Conservation (phyloP, 2,329 filamentous ascomycete species). For the Lecanicillium sp. region DNA sequence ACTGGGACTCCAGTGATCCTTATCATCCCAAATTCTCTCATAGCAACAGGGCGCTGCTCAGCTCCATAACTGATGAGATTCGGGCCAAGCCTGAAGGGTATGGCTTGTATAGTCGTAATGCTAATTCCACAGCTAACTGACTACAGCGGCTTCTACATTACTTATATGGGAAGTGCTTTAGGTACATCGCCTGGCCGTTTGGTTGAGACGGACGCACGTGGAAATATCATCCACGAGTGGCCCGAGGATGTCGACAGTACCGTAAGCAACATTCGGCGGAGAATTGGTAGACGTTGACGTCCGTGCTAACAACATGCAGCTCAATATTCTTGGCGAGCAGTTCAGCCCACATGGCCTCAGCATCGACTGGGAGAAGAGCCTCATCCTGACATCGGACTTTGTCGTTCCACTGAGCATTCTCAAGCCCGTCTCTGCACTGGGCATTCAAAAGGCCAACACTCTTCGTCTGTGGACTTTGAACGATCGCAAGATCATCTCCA, state of each 20-base stretch:
- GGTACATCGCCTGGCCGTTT: slow-evolving; percentile 54
- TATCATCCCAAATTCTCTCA: slow-evolving; percentile 54
- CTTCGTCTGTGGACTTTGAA: slow-evolving; percentile 54
- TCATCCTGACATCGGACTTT: slow-evolving; percentile 58
- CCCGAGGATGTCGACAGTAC: slow-evolving; percentile 49
- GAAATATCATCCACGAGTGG: slow-evolving; percentile 57
- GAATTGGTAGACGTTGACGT: neutral
- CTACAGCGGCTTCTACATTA: slow-evolving; percentile 50
- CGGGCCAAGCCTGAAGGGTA: slow-evolving; percentile 55
- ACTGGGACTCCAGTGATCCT: slow-evolving; percentile 54
- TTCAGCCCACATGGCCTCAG: slow-evolving; percentile 56
- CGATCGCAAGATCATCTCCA: slow-evolving; percentile 49
- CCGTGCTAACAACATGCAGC: slow-evolving; percentile 12
- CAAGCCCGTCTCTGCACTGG: slow-evolving; percentile 44
- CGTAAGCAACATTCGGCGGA: slow-evolving; percentile 2
- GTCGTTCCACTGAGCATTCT: slow-evolving; percentile 56
- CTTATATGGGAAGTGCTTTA: slow-evolving; percentile 54
- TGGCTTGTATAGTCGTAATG: neutral
- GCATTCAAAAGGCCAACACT: slow-evolving; percentile 49
- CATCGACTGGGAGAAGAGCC: slow-evolving; percentile 50
- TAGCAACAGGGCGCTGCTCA: slow-evolving; percentile 52
- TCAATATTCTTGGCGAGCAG: slow-evolving; percentile 54
- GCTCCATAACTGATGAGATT: slow-evolving; percentile 57
- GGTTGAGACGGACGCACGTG: slow-evolving; percentile 52
- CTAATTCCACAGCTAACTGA: neutral